Percentiles rank a stretch among this genome's conserved stretches.
Evolutionary conservation across 257 asterid genomes (phyloP).

Genomic region (Plantago elongata): DNA sequence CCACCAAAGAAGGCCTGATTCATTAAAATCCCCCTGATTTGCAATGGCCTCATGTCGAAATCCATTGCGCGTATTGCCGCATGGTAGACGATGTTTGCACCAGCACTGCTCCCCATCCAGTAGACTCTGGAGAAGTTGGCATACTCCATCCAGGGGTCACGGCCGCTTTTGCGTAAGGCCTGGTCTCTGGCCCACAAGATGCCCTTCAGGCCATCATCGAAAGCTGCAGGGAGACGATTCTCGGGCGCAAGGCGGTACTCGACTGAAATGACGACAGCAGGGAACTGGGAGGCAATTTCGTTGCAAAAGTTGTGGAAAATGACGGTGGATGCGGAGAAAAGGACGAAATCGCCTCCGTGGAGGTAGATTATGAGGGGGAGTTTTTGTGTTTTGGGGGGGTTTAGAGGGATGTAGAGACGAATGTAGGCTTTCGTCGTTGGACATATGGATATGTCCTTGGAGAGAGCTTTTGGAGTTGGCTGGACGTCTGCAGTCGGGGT

Average conservation of each 20-base stretch:
- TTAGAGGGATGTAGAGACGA: slow-evolving; percentile 23
- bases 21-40: slow-evolving; percentile 26
- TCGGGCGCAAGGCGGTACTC: slow-evolving; percentile 38
- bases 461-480: slow-evolving; percentile 12
- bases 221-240: slow-evolving; percentile 36
- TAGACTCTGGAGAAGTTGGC: slow-evolving; percentile 26
- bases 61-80: slow-evolving; percentile 20
- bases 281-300: slow-evolving; percentile 24
- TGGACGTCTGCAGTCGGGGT: slow-evolving; percentile 2
- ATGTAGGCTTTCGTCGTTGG: neutral
- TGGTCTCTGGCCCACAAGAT: slow-evolving; percentile 30
- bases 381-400: slow-evolving; percentile 15
- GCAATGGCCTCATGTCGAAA: slow-evolving; percentile 21
- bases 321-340: slow-evolving; percentile 28
- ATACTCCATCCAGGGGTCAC: slow-evolving; percentile 28
- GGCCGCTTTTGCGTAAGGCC: slow-evolving; percentile 16
- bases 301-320: slow-evolving; percentile 31
- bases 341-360: slow-evolving; percentile 39
- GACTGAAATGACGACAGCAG: slow-evolving; percentile 26
- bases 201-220: slow-evolving; percentile 29
- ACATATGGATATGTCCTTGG: slow-evolving; percentile 2
- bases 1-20: slow-evolving; percentile 39
- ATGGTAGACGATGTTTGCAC: slow-evolving; percentile 32
- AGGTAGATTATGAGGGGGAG: slow-evolving; percentile 32
- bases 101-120: slow-evolving; percentile 34